Evolutionary conservation across 78 protist genomes (phyloP), one percentile per base, ranked within the genome.

Genomic region (Corallochytrium limacisporum): DNA sequence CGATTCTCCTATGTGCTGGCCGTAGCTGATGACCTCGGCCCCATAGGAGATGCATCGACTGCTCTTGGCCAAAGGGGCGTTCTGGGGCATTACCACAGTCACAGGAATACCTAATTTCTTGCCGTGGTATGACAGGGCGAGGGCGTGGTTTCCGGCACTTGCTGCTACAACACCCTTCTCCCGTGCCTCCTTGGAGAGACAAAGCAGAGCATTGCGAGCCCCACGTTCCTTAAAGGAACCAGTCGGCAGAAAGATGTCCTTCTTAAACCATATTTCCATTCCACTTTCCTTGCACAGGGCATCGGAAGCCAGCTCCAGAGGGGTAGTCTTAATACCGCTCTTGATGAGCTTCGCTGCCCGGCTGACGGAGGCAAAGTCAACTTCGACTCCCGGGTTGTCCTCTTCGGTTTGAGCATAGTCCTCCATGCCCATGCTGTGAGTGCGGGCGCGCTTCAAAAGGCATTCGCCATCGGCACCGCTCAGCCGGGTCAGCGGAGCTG

Each of bases 81-180:
- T 1, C 24, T 28, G 3, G 1, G 90, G 90, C 90, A 84, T 84
- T 38, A 75, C 71, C 28, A 84, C 75, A 10, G 79, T 76, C 38
- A 71, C 80, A 1, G 81, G 82, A 29, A 84, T 56, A 12, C 56
- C 74, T 22, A 83, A 47, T 43, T n/a, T 24, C 51, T 36, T 9
- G 13, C 76, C 88, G 63, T 74, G 79, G 62, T 62, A 74, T n/a
- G 88, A 61, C 47, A 83, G 61, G 8, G 85, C 84, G 16, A 49
- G 89, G n/a, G 86, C 90, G 65, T 84, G 90, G 70, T 84, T 84
- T 4, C 90, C 90, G 1, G 90, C 90, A 8, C 70, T 46, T 12
- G 81, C 84, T 2, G 86, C 81, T 33, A 85, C 62, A 24, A 85
- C 86, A 24, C 90, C 89, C 0, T 6, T 13, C 74, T 9, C 2